A percentile compares a stretch with the other conserved stretches of the same genome.
Evolutionary conservation across 306 rosid genomes (phyloP).

Genomic region (Alnus rubra): DNA sequence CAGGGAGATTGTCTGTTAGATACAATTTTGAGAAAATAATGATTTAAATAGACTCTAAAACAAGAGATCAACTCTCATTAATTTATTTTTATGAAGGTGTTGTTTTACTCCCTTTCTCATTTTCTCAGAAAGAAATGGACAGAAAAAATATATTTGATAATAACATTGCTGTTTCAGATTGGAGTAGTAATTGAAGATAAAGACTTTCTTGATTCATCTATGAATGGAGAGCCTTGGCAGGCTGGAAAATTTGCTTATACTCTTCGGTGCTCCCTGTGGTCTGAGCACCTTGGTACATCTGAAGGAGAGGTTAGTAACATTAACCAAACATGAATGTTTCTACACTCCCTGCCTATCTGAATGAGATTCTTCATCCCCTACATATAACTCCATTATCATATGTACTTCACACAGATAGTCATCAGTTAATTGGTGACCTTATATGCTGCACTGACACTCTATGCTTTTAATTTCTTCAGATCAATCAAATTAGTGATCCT

Average conservation of each 20-base stretch:
- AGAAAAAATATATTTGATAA: background rate
- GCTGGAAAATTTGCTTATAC: conserved; percentile 86
- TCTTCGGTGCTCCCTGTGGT: conserved; percentile 88
- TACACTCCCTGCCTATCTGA: background rate
- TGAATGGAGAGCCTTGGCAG: conserved; percentile 90
- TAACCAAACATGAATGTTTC: conserved; percentile 1
- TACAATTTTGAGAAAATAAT: background rate
- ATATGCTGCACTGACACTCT: background rate
- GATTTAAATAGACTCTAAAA: background rate
- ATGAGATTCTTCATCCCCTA: background rate
- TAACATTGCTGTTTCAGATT: conserved; percentile 53
- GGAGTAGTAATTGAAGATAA: conserved; percentile 83
- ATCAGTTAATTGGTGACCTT: background rate
- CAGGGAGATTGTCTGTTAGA: background rate
- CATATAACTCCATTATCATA: background rate
- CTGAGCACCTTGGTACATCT: conserved; percentile 91
- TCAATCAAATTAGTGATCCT: conserved; percentile 50
- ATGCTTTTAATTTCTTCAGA: conserved; percentile 31
- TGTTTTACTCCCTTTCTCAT: background rate
- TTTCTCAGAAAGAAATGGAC: background rate
- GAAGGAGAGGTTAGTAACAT: conserved; percentile 63
- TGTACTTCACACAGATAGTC: background rate
- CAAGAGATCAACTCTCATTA: background rate
- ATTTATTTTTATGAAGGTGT: background rate
- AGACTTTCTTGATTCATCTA: conserved; percentile 63